These are phyloP conservation scores for Nakazawaea laoshanensis DNA, from an alignment of 805 yeast genomes.

Conservation along the genomic window DNA sequence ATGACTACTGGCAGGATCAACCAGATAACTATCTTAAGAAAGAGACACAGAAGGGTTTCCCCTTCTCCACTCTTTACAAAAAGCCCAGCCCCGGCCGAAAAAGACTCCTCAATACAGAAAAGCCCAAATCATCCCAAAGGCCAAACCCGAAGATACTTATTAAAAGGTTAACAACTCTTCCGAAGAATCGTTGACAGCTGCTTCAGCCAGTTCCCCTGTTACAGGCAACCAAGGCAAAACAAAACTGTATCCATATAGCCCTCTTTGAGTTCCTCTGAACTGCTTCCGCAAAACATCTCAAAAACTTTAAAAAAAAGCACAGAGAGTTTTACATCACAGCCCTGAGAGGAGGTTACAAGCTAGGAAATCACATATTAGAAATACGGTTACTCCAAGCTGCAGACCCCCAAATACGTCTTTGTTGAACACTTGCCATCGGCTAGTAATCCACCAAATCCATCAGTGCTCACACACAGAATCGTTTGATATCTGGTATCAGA, in stretches of 20 bases:
- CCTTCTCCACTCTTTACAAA: too few relatives aligned
- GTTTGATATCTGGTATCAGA: conserved; percentile 22
- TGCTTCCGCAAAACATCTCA: conserved; percentile 20
- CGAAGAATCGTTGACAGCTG: too few relatives aligned
- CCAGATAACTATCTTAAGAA: conserved; percentile 26
- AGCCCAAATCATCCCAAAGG: not conserved
- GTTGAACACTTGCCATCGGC: conserved; percentile 20
- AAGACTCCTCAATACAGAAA: too few relatives aligned
- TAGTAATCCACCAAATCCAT: conserved; percentile 25
- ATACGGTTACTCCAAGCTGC: conserved; percentile 14
- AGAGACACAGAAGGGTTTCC: too few relatives aligned
- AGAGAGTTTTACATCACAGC: conserved; percentile 19
- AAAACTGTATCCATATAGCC: conserved; percentile 15
- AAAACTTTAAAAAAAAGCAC: conserved; percentile 18
- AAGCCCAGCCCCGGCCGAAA: too few relatives aligned
- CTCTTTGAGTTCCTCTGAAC: conserved; percentile 21
- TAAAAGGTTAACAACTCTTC: not conserved
- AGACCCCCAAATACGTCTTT: conserved; percentile 13
- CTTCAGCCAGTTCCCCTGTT: too few relatives aligned
- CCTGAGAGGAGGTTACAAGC: conserved; percentile 24
- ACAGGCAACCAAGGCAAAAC: not conserved
- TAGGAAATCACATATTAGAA: conserved; percentile 11
- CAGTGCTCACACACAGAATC: conserved; percentile 24
- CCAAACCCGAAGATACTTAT: not conserved
- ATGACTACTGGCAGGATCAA: conserved; percentile 45